Evolutionary conservation across 2,329 filamentous ascomycete species (phyloP).

Genomic region (Chrysoporthe austroafricana): DNA sequence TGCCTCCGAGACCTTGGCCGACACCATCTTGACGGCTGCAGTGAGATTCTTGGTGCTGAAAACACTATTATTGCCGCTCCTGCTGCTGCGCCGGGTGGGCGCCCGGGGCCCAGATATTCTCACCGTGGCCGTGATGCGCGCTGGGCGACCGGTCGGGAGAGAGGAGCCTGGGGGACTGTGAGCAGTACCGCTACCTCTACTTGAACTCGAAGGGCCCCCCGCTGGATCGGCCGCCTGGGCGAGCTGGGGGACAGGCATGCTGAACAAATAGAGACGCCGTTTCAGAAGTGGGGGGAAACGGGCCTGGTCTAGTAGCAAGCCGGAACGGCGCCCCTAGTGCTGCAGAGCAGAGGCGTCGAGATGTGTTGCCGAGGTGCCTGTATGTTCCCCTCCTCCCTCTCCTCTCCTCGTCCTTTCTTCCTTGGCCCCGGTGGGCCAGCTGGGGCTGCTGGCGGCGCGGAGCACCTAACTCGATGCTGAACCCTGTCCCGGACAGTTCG

Average conservation of each 20-base stretch:
- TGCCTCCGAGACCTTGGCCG: conserved; percentile 24
- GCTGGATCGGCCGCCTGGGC: conserved; percentile 23
- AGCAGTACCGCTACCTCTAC: background rate
- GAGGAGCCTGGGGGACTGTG: background rate
- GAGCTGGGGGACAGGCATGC: conserved; percentile 26
- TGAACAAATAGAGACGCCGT: background rate
- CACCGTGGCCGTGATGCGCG: conserved; percentile 26
- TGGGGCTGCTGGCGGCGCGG: background rate
- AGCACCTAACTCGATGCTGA: background rate
- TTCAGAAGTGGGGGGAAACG: conserved; percentile 21
- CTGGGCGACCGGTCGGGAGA: conserved; percentile 8
- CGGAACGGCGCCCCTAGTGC: background rate
- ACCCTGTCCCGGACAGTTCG: background rate
- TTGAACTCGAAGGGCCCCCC: background rate
- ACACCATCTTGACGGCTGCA: conserved; percentile 28
- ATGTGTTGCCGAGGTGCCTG: background rate
- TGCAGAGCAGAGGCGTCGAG: background rate
- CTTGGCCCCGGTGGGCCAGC: background rate
- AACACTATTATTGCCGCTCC: conserved; percentile 20
- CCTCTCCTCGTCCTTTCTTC: background rate
- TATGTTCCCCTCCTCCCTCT: background rate
- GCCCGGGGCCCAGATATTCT: conserved; percentile 25
- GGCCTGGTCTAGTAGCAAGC: background rate
- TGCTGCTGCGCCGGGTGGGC: conserved; percentile 24
- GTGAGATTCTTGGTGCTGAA: conserved; percentile 29